These are phyloP conservation scores for Bruguiera hainesii DNA, from an alignment of 441 rosid genomes.

Conservation along the genomic window DNA sequence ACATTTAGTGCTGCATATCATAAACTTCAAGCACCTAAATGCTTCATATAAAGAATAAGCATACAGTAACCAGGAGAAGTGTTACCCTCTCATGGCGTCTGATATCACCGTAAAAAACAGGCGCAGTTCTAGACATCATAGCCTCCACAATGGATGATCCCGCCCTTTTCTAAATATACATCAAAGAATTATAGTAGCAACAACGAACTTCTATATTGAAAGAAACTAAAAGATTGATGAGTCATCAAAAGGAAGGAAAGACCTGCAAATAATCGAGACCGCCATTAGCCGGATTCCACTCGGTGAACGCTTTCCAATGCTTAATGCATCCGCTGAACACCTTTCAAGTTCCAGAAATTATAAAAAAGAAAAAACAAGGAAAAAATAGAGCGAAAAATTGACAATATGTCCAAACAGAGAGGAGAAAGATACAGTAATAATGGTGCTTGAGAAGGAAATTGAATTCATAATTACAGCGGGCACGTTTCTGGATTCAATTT, in stretches of 20 bases:
- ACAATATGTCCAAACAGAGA: background rate
- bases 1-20: background rate
- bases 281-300: conserved; percentile 66
- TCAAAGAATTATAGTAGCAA: background rate
- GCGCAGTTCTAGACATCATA: conserved; percentile 69
- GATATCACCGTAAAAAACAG: conserved; percentile 78
- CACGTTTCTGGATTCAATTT: conserved; percentile 57
- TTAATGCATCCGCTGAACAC: conserved; percentile 59
- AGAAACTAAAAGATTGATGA: background rate
- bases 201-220: too few species aligned
- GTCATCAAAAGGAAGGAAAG: background rate
- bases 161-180: conserved; percentile 46
- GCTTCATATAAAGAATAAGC: background rate
- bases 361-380: background rate
- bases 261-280: conserved; percentile 89
- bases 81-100: conserved; percentile 90
- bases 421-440: background rate
- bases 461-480: conserved; percentile 46
- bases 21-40: background rate
- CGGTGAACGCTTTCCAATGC: conserved; percentile 62
- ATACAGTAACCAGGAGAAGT: background rate
- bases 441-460: background rate
- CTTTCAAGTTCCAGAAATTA: conserved; percentile 27
- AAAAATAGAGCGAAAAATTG: background rate
- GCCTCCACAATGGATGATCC: conserved; percentile 69